These are phyloP conservation scores for Boletus albobrunnescens DNA, from an alignment of 1,284 basidiomycete species.

Conservation along the genomic window DNA sequence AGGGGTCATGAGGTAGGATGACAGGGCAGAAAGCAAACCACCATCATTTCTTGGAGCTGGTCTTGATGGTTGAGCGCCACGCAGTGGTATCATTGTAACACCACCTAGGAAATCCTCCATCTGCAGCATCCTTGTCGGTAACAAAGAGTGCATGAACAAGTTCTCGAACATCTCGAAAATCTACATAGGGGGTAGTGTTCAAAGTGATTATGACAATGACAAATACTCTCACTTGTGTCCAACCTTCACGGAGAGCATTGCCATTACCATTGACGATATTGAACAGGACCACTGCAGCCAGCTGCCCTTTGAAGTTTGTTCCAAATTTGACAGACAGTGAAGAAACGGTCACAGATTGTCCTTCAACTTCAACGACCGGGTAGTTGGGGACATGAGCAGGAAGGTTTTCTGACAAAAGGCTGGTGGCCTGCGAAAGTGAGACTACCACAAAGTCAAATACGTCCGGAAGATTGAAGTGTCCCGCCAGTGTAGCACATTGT, in stretches of 20 bases:
- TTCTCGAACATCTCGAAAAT: conserved; percentile 99
- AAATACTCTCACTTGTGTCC: conserved; percentile 67
- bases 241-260: conserved; percentile 91
- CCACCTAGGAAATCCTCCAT: conserved; percentile 97
- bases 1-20: conserved; percentile 95
- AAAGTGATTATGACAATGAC: neutral
- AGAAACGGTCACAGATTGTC: conserved; percentile 85
- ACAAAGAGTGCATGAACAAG: conserved; percentile 87
- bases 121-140: conserved; percentile 85
- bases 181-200: conserved; percentile 37
- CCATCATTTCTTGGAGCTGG: conserved; percentile 72
- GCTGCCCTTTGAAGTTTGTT: conserved; percentile 91
- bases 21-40: conserved; percentile 89
- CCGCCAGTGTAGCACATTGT: conserved; percentile 92
- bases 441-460: conserved; percentile 96
- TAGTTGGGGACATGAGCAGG: conserved; percentile 78
- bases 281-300: conserved; percentile 96
- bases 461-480: conserved; percentile 85
- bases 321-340: conserved; percentile 92
- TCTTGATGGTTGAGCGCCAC: conserved; percentile 67
- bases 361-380: conserved; percentile 91
- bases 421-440: conserved; percentile 86
- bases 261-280: conserved; percentile 97
- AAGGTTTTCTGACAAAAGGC: conserved; percentile 71
- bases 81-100: conserved; percentile 83